A percentile compares a stretch with the other conserved stretches of the same genome.
phyloP scores from a whole-genome alignment of 257 asterid genomes.

The Apocynum venetum region DNA sequence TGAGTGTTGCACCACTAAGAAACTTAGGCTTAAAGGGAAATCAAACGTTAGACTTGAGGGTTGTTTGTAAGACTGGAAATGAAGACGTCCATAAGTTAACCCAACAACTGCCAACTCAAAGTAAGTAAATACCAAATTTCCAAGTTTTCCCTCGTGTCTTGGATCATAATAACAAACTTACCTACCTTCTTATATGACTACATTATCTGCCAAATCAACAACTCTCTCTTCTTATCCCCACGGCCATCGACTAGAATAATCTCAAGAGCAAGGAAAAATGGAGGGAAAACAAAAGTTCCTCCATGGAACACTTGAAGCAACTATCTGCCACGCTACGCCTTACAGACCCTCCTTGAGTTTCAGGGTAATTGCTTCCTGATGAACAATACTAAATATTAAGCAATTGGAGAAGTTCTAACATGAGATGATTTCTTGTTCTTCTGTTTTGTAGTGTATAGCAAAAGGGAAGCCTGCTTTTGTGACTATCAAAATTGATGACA shows the following conservation, averaged over 20 bases:
- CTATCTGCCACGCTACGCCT: constrained; percentile 67
- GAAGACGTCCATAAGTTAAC: constrained; percentile 47
- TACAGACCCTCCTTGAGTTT: constrained; percentile 43
- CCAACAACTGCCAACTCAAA: constrained; percentile 26
- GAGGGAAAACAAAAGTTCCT: constrained; percentile 50
- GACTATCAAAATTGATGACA: constrained; percentile 58
- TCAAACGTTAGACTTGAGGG: constrained; percentile 32
- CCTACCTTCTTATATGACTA: constrained; percentile 24
- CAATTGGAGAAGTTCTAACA: too few relatives aligned
- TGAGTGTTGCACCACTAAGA: constrained; percentile 2
- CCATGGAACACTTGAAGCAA: constrained; percentile 90
- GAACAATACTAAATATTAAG: too few relatives aligned
- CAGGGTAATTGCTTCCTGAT: constrained; percentile 26
- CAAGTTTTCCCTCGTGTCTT: constrained; percentile 38
- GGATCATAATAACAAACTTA: constrained; percentile 35
- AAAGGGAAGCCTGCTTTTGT: constrained; percentile 56
- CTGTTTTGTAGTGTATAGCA: constrained; percentile 52
- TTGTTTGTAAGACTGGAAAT: constrained; percentile 50
- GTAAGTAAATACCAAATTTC: constrained; percentile 8
- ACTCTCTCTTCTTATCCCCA: background rate
- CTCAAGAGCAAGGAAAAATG: constrained; percentile 36
- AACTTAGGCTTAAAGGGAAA: constrained; percentile 69
- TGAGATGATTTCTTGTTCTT: background rate
- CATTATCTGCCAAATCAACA: constrained; percentile 6
- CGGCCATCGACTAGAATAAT: background rate